These are phyloP conservation scores for Lotus japonicus DNA, from an alignment of 306 rosid genomes.

Conservation along the genomic window DNA sequence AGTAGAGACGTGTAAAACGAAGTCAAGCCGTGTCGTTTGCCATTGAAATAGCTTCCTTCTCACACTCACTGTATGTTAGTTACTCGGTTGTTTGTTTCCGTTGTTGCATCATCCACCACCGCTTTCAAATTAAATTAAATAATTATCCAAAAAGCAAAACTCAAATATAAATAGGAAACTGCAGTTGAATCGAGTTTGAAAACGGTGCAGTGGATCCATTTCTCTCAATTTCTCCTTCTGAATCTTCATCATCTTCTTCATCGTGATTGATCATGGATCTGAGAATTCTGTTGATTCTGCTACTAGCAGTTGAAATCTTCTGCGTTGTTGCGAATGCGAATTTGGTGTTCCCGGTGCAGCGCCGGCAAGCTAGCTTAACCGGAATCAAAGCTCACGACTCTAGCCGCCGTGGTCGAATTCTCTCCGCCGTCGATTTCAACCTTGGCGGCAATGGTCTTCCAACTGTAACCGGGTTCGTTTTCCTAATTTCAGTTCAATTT, in stretches of 20 bases:
- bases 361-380: constrained; percentile 36
- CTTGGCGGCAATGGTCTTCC: constrained; percentile 87
- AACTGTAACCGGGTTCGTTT: constrained; percentile 56
- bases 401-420: constrained; percentile 70
- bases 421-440: constrained; percentile 59
- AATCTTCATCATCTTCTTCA: not conserved
- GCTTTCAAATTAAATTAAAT: not conserved
- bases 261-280: constrained; percentile 58
- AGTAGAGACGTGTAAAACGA: not conserved
- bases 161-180: not conserved
- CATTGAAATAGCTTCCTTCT: not conserved
- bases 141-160: not conserved
- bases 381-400: constrained; percentile 59
- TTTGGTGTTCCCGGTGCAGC: constrained; percentile 59
- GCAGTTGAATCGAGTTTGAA: not conserved
- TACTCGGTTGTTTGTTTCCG: not conserved
- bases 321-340: constrained; percentile 36
- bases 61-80: not conserved
- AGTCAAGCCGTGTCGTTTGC: not conserved
- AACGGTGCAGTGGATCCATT: not conserved
- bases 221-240: not conserved
- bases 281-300: constrained; percentile 20
- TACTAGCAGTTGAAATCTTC: constrained; percentile 17
- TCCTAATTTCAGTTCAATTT: not conserved
- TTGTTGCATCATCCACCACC: constrained; percentile 16